phyloP scores from a whole-genome alignment of 2,329 filamentous ascomycete species.

The Chalaropsis ovoidea region DNA sequence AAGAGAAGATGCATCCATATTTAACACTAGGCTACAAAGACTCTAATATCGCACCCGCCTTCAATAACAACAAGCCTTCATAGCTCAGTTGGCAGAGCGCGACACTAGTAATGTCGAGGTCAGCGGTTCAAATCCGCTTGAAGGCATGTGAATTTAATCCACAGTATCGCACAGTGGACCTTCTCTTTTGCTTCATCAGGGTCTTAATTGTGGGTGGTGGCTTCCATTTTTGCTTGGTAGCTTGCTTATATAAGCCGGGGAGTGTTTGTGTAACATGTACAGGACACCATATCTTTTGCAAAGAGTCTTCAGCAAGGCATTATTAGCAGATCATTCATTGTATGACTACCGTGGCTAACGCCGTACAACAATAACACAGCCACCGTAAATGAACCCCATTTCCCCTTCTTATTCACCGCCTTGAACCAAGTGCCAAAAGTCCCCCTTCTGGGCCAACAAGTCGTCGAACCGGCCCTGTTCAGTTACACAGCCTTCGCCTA shows the following conservation, averaged over 20 bases:
- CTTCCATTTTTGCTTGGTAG: neutral
- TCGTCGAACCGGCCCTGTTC: conserved; percentile 57
- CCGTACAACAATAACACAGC: neutral
- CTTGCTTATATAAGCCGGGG: neutral
- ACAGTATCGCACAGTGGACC: neutral
- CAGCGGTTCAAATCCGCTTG: conserved; percentile 20
- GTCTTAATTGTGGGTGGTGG: neutral
- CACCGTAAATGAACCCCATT: neutral
- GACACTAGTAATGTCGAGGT: conserved; percentile 21
- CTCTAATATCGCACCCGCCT: neutral
- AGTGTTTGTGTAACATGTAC: neutral
- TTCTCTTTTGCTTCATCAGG: neutral
- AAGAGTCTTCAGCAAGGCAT: no score
- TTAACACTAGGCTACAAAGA: neutral
- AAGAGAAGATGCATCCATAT: neutral
- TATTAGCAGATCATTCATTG: no score
- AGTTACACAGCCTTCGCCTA: conserved; percentile 57
- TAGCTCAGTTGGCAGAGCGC: conserved; percentile 20
- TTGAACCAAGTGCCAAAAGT: conserved; percentile 40
- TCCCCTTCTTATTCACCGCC: neutral
- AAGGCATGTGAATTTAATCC: neutral
- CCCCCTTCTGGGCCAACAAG: conserved; percentile 40
- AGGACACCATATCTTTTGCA: no score
- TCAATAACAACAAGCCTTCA: conserved; percentile 2
- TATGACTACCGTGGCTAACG: neutral